These are phyloP conservation scores for Aphanomyces stellatus DNA, from an alignment of 352 stramenopile species.

Conservation along the genomic window DNA sequence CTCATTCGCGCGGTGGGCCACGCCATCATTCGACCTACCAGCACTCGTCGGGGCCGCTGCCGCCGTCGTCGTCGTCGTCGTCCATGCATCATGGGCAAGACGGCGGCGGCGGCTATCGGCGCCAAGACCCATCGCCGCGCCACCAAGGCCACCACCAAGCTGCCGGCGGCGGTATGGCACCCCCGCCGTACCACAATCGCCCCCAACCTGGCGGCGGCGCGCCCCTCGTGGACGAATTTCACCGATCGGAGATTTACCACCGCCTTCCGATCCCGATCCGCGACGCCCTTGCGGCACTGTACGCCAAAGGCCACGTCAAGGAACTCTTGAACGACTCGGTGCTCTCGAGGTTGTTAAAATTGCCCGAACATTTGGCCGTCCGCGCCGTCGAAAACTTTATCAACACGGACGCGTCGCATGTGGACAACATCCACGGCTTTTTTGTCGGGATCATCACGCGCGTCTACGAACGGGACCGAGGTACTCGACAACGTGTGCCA, in stretches of 20 bases:
- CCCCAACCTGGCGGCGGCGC: neutral
- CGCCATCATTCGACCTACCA: neutral
- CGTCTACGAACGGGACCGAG: constrained; percentile 42
- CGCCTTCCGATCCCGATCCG: constrained; percentile 39
- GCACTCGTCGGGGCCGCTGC: neutral
- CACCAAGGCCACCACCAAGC: neutral
- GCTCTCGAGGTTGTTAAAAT: constrained; percentile 50
- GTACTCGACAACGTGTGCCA: neutral
- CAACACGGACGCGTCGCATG: constrained; percentile 59
- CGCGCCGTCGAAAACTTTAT: constrained; percentile 69
- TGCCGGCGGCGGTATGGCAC: neutral
- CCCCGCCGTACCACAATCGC: neutral
- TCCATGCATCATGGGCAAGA: neutral
- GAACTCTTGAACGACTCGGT: constrained; percentile 73
- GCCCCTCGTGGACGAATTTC: constrained; percentile 3
- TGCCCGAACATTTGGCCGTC: constrained; percentile 53
- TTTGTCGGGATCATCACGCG: constrained; percentile 80
- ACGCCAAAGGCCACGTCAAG: constrained; percentile 37
- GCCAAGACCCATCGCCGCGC: neutral
- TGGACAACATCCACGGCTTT: constrained; percentile 73
- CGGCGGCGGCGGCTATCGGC: neutral
- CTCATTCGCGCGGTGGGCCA: neutral
- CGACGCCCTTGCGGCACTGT: constrained; percentile 46
- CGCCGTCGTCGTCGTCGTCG: neutral
- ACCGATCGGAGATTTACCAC: constrained; percentile 39